Evolutionary conservation across 2,329 filamentous ascomycete species (phyloP).

Genomic region (Metarhizium anisopliae): DNA sequence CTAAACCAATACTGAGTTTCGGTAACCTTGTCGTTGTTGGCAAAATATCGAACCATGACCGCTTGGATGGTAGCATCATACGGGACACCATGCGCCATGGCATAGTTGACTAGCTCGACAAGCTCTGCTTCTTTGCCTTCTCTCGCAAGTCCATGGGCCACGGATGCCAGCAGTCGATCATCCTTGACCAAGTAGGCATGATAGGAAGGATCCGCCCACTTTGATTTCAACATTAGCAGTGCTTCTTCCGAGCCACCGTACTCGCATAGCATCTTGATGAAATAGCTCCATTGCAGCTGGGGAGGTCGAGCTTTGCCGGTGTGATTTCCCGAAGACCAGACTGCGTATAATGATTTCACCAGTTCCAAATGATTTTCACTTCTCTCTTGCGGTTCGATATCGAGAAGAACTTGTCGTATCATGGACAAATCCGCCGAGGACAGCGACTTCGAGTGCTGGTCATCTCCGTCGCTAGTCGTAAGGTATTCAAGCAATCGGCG

Average conservation of each 20-base stretch:
- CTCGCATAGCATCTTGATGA: constrained; percentile 35
- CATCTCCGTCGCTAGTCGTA: constrained; percentile 12
- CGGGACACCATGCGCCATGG: constrained; percentile 36
- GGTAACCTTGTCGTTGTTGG: constrained; percentile 44
- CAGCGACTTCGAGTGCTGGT: constrained; percentile 21
- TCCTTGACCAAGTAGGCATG: constrained; percentile 11
- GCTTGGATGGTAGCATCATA: constrained; percentile 39
- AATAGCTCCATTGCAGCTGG: constrained; percentile 20
- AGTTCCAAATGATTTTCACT: constrained; percentile 38
- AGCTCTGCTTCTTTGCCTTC: constrained; percentile 52
- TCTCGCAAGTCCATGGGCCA: constrained; percentile 47
- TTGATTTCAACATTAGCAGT: constrained; percentile 28
- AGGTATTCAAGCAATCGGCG: constrained; percentile 53
- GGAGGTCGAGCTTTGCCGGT: constrained; percentile 10
- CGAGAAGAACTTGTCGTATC: constrained; percentile 35
- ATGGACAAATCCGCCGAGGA: constrained; percentile 32
- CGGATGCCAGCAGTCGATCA: constrained; percentile 16
- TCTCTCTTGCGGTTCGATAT: constrained; percentile 32
- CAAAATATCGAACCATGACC: constrained; percentile 54
- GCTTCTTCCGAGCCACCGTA: constrained; percentile 49
- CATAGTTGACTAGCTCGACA: constrained; percentile 41
- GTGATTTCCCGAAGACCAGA: constrained; percentile 12
- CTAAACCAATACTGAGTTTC: constrained; percentile 61
- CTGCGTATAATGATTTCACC: constrained; percentile 32
- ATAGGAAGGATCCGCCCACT: constrained; percentile 19